phyloP scores from a whole-genome alignment of 2,329 filamentous ascomycete genomes.

The Arthrinium phaeospermum region DNA sequence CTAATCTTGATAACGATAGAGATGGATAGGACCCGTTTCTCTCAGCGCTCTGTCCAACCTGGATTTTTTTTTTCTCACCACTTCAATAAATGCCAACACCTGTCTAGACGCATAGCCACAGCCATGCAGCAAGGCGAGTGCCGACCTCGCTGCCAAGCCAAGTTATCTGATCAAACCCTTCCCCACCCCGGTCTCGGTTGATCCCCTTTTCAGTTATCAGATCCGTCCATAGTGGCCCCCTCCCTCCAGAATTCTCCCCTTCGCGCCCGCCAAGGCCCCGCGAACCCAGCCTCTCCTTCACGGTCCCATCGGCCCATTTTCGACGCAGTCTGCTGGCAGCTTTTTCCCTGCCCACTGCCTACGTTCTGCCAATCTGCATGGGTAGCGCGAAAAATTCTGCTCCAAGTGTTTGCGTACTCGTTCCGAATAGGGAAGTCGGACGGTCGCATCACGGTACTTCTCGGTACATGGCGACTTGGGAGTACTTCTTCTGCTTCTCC shows the following conservation, averaged over 20 bases:
- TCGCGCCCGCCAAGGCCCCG: constrained; percentile 34
- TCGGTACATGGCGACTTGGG: constrained; percentile 22
- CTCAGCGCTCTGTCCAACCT: background rate
- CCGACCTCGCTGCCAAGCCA: constrained; percentile 23
- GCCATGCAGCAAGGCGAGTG: background rate
- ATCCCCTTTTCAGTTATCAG: constrained; percentile 44
- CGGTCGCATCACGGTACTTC: constrained; percentile 25
- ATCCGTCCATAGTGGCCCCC: constrained; percentile 33
- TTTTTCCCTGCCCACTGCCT: constrained; percentile 19
- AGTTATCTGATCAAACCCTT: constrained; percentile 24
- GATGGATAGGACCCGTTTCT: background rate
- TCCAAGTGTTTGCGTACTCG: constrained; percentile 14
- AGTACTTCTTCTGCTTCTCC: background rate
- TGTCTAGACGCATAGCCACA: background rate
- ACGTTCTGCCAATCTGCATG: constrained; percentile 15
- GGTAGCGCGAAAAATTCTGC: constrained; percentile 33
- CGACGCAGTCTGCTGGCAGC: constrained; percentile 29
- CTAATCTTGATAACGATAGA: background rate
- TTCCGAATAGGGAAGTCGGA: constrained; percentile 27
- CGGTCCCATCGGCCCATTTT: constrained; percentile 19
- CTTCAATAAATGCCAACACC: background rate
- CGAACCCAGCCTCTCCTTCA: background rate
- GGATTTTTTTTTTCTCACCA: too few relatives aligned
- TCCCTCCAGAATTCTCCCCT: constrained; percentile 1
- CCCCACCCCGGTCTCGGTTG: constrained; percentile 17